Base-by-base conservation (phyloP, 2,329 filamentous ascomycete species). In the Cladorrhinum sp. region DNA sequence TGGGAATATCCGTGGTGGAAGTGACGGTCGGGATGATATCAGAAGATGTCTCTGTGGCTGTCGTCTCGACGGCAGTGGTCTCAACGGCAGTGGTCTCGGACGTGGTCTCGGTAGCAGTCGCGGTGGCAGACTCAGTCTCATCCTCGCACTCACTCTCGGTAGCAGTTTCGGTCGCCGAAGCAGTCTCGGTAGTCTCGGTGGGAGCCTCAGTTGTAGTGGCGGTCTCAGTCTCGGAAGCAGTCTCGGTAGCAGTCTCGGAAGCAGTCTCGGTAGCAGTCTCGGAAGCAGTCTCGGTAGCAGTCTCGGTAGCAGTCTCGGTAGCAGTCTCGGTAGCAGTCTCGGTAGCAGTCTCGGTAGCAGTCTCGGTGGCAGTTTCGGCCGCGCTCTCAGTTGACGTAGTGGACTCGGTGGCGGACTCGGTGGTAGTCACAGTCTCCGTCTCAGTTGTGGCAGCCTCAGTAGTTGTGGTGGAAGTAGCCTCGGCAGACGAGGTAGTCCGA, bases 181-280 rank as follows among this genome's bases (percentile, higher is more conserved):
- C n/a, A 6, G 57, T 59, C 12, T 29, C 25, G 32, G 41, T 24
- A 27, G 25, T 18, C 50, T 59, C 32, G 18, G 57, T 59, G n/a
- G 36, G 23, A 10, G 53, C 23, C 32, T 36, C 51, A 55, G 52
- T 55, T 20, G 29, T 27, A 2, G 20, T 55, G 2, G 53, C 38
- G 13, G 38, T 18, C 52, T 55, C 52, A 6, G 29, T 45, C 12
- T 10, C n/a, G n/a, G n/a, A n/a, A n/a, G n/a, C 50, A 29, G 50
- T n/a, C 50, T 52, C 50, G 25, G 50, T 55, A 22, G n/a, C 22
- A 18, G 36, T 55, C 22, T 38, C 52, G 4, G 52, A 23, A n/a
- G 52, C 32, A 13, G 32, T 41, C 18, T 22, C 20, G 29, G 32
- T 55, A 5, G 20, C 20, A n/a, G n/a, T n/a, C 29, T 54, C 51